Conservation (phyloP, 2,329 filamentous ascomycete species). For the Nectriaceae sp. region DNA sequence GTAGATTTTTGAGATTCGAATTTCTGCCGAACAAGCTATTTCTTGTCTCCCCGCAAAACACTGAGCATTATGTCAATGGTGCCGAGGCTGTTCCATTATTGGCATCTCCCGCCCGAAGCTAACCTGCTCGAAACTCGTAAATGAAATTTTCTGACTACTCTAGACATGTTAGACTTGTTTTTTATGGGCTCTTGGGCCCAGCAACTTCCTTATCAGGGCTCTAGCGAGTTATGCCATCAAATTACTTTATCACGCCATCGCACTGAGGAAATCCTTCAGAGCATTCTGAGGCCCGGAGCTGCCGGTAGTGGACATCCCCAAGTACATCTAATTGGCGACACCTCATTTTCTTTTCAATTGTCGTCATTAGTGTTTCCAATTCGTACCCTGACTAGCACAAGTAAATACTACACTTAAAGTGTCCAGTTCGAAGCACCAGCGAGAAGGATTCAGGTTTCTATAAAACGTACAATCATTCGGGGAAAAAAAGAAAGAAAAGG, state of each 20-base stretch:
- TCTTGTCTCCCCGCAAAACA: too few relatives aligned
- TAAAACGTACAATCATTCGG: neutral
- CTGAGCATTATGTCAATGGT: too few relatives aligned
- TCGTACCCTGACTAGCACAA: neutral
- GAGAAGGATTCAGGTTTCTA: neutral
- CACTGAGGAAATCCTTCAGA: neutral
- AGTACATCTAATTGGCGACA: neutral
- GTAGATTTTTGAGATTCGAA: too few relatives aligned
- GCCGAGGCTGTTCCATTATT: too few relatives aligned
- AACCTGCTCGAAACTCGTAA: too few relatives aligned
- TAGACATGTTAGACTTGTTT: too few relatives aligned
- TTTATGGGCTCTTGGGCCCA: too few relatives aligned
- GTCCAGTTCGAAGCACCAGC: neutral
- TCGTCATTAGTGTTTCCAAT: neutral
- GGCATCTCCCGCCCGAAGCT: too few relatives aligned
- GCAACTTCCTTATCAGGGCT: neutral
- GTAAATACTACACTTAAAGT: neutral
- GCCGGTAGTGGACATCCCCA: neutral
- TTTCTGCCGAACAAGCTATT: too few relatives aligned
- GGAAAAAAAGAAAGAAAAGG: neutral
- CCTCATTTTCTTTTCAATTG: neutral
- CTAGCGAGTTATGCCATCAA: slow-evolving; percentile 2
- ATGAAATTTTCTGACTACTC: too few relatives aligned
- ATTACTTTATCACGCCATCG: neutral
- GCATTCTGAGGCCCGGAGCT: neutral